phyloP scores from a whole-genome alignment of 257 asterid species.

The Gentiana straminea region DNA sequence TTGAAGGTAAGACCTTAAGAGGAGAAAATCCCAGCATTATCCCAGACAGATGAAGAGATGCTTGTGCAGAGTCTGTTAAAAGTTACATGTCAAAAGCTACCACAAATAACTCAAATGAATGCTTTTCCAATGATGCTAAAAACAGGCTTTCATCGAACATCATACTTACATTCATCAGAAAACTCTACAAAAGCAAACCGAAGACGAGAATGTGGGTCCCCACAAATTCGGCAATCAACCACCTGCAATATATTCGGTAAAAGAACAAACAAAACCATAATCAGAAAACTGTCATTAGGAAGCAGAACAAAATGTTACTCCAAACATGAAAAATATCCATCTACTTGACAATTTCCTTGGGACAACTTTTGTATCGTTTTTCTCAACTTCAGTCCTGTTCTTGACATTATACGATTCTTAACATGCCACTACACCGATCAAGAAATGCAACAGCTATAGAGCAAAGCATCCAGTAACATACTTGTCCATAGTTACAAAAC shows the following conservation, averaged over 20 bases:
- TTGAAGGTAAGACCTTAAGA: constrained; percentile 45
- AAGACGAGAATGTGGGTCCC: constrained; percentile 50
- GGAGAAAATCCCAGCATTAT: constrained; percentile 51
- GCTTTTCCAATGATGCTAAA: neutral
- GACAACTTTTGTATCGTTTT: no score
- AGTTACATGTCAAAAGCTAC: neutral
- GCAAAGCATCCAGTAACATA: constrained; percentile 10
- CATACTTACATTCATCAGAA: constrained; percentile 37
- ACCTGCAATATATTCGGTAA: constrained; percentile 16
- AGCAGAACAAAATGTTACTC: no score
- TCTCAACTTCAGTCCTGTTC: no score
- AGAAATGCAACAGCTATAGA: constrained; percentile 13
- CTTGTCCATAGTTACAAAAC: constrained; percentile 48
- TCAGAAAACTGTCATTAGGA: neutral
- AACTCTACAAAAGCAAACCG: constrained; percentile 54
- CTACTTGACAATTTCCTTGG: no score
- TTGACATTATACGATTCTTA: no score
- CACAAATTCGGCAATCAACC: constrained; percentile 47
- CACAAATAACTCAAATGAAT: neutral
- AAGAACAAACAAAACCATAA: constrained; percentile 1
- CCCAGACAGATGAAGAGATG: constrained; percentile 35
- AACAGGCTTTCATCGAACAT: neutral
- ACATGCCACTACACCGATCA: no score
- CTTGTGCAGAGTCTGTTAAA: constrained; percentile 36
- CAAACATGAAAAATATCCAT: no score